Evolutionary conservation across 2,329 filamentous ascomycete genomes (phyloP).

Genomic region (Cladophialophora bantiana): DNA sequence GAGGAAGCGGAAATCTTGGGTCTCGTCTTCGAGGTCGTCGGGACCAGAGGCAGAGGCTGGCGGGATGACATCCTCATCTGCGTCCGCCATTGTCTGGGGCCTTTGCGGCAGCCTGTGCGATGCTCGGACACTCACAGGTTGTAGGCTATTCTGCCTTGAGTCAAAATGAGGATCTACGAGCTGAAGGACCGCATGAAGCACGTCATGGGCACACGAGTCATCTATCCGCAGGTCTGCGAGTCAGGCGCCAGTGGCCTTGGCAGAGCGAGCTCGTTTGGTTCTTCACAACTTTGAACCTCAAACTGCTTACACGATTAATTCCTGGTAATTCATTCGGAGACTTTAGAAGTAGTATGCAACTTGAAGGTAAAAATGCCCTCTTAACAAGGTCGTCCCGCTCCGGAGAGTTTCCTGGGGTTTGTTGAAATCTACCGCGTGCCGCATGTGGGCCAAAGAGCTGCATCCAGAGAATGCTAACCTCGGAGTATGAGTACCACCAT

Average conservation of each 20-base stretch:
- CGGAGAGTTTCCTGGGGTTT: not conserved
- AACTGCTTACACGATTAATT: not conserved
- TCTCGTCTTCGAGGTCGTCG: slow-evolving; percentile 75
- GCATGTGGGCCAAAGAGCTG: not conserved
- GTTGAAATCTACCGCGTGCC: not conserved
- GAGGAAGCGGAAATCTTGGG: slow-evolving; percentile 84
- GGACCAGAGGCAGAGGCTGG: slow-evolving; percentile 50
- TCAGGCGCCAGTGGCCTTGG: slow-evolving; percentile 1
- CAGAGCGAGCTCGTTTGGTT: not conserved
- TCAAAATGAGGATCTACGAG: not conserved
- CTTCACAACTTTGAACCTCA: not conserved
- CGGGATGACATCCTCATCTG: slow-evolving; percentile 52
- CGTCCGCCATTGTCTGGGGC: slow-evolving; percentile 49
- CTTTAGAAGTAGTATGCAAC: not conserved
- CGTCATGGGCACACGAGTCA: slow-evolving; percentile 13
- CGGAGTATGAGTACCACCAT: not conserved
- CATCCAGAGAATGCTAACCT: not conserved
- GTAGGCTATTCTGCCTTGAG: not conserved
- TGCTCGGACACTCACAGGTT: not conserved
- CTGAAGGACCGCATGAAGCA: not conserved
- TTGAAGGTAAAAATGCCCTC: not conserved
- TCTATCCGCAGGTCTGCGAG: not conserved
- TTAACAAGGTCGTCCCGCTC: not conserved
- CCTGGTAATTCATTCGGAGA: not conserved
- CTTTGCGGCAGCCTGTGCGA: not conserved